Evolutionary conservation across 2,329 filamentous ascomycete genomes (phyloP), one percentile per base, ranked within the genome.

Genomic region (Ceratocystis lukuohia): DNA sequence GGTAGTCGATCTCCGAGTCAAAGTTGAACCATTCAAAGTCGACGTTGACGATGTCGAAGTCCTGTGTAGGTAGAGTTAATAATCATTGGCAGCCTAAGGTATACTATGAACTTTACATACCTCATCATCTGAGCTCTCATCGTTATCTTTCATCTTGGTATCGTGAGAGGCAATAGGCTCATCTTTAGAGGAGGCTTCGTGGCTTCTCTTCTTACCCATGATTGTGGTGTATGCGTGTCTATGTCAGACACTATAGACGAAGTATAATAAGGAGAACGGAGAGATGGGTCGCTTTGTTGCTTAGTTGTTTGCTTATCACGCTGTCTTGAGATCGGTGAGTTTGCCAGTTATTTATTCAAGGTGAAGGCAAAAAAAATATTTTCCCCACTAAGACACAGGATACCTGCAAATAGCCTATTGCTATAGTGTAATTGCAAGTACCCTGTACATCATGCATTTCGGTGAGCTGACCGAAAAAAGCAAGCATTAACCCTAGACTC

Each of bases 21-120:
- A 93, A 96, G 77, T 96, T 95, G 79, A 97, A 99, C 89, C 91
- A 97, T 79, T 99, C 94, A 73, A 99, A 99, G 70, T 97, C 93
- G 67, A 97, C 91, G 74, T 97, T 88, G 70, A 99, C 85, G 75
- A 93, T 88, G 74, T 96, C 89, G 73, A 91, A 88, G 72, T 96
- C 90, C 89, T 96, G 65, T 15, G 37, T 25, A 53, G 10, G 30
- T 5, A 46, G 66, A 46, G 63, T 67, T 65, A 67, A 28, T 65
- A 67, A 28, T 73, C 65, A n/a, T 48, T 37, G 20, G 30, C 28
- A 56, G 65, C 10, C 48, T 2, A n/a, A 48, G 45, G 70, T 46
- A 70, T 66, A 64, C 33, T 33, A 30, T 61, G 20, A 3, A 46
- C 65, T 62, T 69, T 33, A 53, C 73, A 71, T 71, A 80, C 82